Evolutionary conservation across 192 early-diverging fungal genomes (phyloP), one percentile per base, ranked within the genome.

Genomic region (Coemansia sp.): DNA sequence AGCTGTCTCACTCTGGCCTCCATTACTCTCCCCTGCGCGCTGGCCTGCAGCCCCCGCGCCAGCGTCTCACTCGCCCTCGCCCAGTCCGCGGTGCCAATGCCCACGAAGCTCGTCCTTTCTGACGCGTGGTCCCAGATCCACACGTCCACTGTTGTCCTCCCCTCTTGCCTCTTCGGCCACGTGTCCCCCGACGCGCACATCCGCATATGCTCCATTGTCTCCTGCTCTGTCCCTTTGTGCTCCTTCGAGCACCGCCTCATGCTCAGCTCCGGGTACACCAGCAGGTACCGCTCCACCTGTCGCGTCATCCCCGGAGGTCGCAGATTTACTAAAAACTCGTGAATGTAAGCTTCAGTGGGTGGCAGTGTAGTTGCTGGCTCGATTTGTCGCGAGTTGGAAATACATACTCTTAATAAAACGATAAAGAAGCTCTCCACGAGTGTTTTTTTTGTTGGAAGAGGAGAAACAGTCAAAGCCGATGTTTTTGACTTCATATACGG

Each of bases 221-320:
- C 37, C 11, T 18, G 15, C 37, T 14, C 15, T 0, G 11, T 4
- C 9, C 7, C 1, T 4, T 1, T 1, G 15, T 38, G 41, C 11
- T n/a, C n/a, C n/a, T n/a, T n/a, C n/a, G 46, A 15, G 46, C 46
- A 14, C 3, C 4, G 5, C 4, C 37, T 8, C 51, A 27, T 53
- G 14, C 19, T 26, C 10, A 37, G 51, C 51, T 53, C 37, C 1
- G 37, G 51, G 27, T 40, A 53, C n/a, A 37, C 51, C 1, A 31
- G 13, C 22, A 26, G 51, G 51, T 40, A 40, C 37, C 36, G 30
- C 14, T 19, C 35, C 26, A 18, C 17, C 51, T 53, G 23, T 30
- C 37, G 18, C 36, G 26, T 5, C 51, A 53, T 40, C 26, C 27
- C 51, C 27, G 51, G 36, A n/a, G n/a, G n/a, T n/a, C n/a, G n/a